Percentiles rank a stretch among this genome's conserved stretches.
These are phyloP conservation scores for Pseudogymnoascus sp. DNA, from an alignment of 2,329 filamentous ascomycete genomes.

Conservation along the genomic window DNA sequence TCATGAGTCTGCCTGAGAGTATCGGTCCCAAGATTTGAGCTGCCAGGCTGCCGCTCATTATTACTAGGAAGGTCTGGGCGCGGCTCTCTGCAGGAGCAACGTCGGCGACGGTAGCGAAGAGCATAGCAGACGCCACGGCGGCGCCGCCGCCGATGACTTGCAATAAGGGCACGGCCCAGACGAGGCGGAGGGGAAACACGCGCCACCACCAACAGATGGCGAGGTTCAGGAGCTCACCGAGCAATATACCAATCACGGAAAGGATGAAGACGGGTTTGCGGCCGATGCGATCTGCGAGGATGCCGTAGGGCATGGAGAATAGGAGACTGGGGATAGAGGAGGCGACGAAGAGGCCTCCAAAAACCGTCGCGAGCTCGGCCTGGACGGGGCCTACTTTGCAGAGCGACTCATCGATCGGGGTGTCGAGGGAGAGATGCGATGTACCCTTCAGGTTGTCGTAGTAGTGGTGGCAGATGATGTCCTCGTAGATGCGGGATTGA, in stretches of 20 bases:
- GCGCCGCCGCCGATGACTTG: constrained; percentile 31
- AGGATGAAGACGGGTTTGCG: constrained; percentile 30
- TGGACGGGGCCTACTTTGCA: constrained; percentile 33
- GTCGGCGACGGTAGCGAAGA: constrained; percentile 32
- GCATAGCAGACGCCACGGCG: constrained; percentile 25
- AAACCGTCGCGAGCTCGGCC: constrained; percentile 28
- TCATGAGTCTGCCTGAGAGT: constrained; percentile 31
- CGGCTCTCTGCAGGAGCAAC: constrained; percentile 30
- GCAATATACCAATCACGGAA: constrained; percentile 25
- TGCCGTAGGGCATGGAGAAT: constrained; percentile 31
- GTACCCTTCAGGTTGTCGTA: constrained; percentile 20
- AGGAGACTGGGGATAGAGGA: constrained; percentile 26
- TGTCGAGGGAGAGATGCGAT: constrained; percentile 18
- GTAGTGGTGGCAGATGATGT: constrained; percentile 34
- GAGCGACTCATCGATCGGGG: constrained; percentile 28
- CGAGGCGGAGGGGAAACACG: constrained; percentile 25
- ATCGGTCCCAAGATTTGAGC: constrained; percentile 32
- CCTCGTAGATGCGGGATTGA: constrained; percentile 30
- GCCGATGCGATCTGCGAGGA: constrained; percentile 32
- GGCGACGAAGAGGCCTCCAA: constrained; percentile 26
- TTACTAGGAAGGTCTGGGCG: constrained; percentile 30
- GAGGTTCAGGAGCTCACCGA: constrained; percentile 25
- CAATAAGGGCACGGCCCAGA: constrained; percentile 29
- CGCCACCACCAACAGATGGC: constrained; percentile 29
- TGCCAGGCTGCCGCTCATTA: constrained; percentile 24